Percentiles rank a stretch among this genome's conserved stretches.
phyloP scores from a whole-genome alignment of 306 rosid species.

The Prunus kanzakura region DNA sequence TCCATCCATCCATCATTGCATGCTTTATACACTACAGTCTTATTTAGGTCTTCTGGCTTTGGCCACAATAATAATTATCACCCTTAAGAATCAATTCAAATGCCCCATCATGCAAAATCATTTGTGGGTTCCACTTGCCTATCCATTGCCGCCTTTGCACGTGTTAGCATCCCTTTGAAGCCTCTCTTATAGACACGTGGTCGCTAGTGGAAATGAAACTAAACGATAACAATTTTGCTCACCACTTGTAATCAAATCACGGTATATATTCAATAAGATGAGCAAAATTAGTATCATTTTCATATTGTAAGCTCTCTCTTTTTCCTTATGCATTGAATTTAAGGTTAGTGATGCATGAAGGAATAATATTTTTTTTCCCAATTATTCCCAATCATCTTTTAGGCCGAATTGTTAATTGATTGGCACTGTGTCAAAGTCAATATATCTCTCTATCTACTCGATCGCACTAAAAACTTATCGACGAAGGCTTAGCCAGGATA shows the following conservation, averaged over 20 bases:
- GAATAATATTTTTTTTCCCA: slow-evolving; percentile 19
- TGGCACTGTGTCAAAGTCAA: slow-evolving; percentile 42
- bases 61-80: slow-evolving; percentile 23
- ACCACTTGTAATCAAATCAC: no score
- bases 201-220: neutral
- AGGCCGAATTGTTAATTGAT: slow-evolving; percentile 10
- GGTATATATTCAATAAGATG: no score
- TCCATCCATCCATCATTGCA: slow-evolving; percentile 32
- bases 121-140: slow-evolving; percentile 40
- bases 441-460: slow-evolving; percentile 36
- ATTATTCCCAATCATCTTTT: slow-evolving; percentile 34
- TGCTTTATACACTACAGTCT: slow-evolving; percentile 13
- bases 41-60: neutral
- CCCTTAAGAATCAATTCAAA: slow-evolving; percentile 42
- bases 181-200: neutral
- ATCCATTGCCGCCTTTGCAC: neutral
- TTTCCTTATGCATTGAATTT: slow-evolving; percentile 8
- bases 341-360: slow-evolving; percentile 27
- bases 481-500: slow-evolving; percentile 27
- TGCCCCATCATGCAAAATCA: slow-evolving; percentile 65
- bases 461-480: slow-evolving; percentile 34
- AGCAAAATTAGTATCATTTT: no score
- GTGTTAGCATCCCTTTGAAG: slow-evolving; percentile 12
- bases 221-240: neutral
- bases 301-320: slow-evolving; percentile 10